Evolutionary conservation across 148 eudicot species (phyloP), one percentile per base, ranked within the genome.

Genomic region (Rhododendron kiyosumense): DNA sequence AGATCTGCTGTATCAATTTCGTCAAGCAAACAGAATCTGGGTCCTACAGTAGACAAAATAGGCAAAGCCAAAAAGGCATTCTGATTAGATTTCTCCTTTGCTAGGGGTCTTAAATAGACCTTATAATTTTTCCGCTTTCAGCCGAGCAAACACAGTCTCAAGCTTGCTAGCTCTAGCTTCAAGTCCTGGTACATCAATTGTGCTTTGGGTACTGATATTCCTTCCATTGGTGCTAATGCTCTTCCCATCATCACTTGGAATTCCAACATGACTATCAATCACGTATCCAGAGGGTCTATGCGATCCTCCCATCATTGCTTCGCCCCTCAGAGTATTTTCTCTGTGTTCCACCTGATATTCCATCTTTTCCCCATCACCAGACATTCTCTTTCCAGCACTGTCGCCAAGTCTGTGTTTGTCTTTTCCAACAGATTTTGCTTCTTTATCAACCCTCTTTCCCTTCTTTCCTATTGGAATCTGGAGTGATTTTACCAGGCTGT

Each of bases 121-220:
- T 15, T 15, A 54, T 18, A 18, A 18, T 59, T 20, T 59, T 59
- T 20, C 5, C 2, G n/a, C 24, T 59, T 59, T 59, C 65, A 59
- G 65, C 65, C 24, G 65, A 59, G n/a, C 24, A 59, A 59, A 59
- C 65, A 59, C 65, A 18, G 1, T 15, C 65, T 59, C 65, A 28
- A 80, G 82, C n/a, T 18, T 51, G 41, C 82, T 80, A n/a, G 28
- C 30, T 32, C 82, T 49, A 7, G 61, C 82, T 51, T 80, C 63
- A 51, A 80, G 61, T 28, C 54, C 82, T 18, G 20, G 14, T 80
- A 6, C n/a, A 78, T n/a, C 18, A 26, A 11, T 4, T n/a, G 54
- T 12, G 34, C 32, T 78, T 15, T 59, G 65, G 65, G n/a, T 78
- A 45, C 81, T 46, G 28, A 59, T 12, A 49, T 59, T 20, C 65